phyloP scores from a whole-genome alignment of 1,139 yeast species.

The Scheffersomyces illinoinensis region DNA sequence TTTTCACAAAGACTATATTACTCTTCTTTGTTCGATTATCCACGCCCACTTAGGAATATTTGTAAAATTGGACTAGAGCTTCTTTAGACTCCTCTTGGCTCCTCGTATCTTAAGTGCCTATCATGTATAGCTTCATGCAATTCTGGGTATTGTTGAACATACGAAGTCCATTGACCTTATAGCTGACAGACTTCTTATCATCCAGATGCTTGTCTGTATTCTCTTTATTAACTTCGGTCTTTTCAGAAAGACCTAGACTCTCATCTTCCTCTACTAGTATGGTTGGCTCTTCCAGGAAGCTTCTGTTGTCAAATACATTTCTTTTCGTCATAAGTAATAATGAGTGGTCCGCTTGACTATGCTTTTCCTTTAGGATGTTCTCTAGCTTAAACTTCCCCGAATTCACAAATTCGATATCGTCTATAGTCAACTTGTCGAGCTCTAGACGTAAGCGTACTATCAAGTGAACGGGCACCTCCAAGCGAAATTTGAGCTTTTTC shows the following conservation, averaged over 20 bases:
- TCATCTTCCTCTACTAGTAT: conserved; percentile 9
- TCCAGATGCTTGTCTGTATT: conserved; percentile 1
- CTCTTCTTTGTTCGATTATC: not conserved
- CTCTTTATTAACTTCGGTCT: not conserved
- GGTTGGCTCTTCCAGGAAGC: not conserved
- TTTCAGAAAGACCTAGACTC: not conserved
- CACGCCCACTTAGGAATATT: not conserved
- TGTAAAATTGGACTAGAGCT: not conserved
- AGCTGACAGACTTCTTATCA: conserved; percentile 11
- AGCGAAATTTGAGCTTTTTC: not conserved
- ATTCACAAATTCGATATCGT: not conserved
- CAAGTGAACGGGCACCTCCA: not conserved
- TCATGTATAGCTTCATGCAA: conserved; percentile 12
- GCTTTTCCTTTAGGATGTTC: not conserved
- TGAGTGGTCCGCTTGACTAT: not conserved
- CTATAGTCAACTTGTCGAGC: not conserved
- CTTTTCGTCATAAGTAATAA: not conserved
- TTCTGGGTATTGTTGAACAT: conserved; percentile 11
- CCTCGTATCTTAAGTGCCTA: conserved; percentile 1
- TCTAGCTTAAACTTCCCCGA: not conserved
- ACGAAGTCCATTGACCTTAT: conserved; percentile 6
- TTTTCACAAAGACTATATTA: no score
- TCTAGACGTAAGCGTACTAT: not conserved
- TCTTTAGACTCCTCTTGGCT: not conserved
- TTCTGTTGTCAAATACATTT: not conserved